Base-by-base conservation (phyloP, 1,284 basidiomycete genomes). In the Cryptococcus sp. region DNA sequence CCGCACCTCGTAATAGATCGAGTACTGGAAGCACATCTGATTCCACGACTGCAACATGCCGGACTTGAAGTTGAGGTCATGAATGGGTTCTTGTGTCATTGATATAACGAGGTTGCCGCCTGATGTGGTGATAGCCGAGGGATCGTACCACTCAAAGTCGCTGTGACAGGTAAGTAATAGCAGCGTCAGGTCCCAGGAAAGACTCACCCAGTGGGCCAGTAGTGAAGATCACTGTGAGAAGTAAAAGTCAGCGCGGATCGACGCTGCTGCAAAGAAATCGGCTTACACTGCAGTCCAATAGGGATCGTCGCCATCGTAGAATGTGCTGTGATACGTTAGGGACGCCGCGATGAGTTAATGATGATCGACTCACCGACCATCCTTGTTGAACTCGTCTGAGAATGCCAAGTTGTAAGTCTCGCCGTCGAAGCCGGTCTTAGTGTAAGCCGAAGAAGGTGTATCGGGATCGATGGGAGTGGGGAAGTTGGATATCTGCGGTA, bases 1-100 rank as follows among this genome's bases (percentile, higher is more conserved):
- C 6, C 83, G 82, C 5, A 84, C 83, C 67, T 81, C 81, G 49
- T 81, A 57, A 56, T 73, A 72, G 50, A 67, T 60, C 3, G 64
- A 66, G 43, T 66, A 74, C 62, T 73, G 93, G 79, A 97, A 97
- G 78, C 94, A 97, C 69, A 97, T 89, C 76, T 96, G 92, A 65
- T 83, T 83, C 82, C 82, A 83, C 0, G 76, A 74, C 54, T 79
- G 79, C 13, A 83, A 63, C 77, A 81, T 80, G 23, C 81, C 83
- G 4, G 79, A 79, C 39, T 86, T 81, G 73, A 87, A 95, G 67
- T 89, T 78, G 61, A 96, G 81, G 54, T 83, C 85, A 75, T 96
- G 87, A 43, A 81, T 87, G 46, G 80, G 66, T 68, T 86, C 86
- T 62, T 84, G 68, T 0, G 82, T 84, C 62, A 94, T 76, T 0